Conservation (phyloP, 1,139 yeast genomes). For the Saccharomyces hybrid region DNA sequence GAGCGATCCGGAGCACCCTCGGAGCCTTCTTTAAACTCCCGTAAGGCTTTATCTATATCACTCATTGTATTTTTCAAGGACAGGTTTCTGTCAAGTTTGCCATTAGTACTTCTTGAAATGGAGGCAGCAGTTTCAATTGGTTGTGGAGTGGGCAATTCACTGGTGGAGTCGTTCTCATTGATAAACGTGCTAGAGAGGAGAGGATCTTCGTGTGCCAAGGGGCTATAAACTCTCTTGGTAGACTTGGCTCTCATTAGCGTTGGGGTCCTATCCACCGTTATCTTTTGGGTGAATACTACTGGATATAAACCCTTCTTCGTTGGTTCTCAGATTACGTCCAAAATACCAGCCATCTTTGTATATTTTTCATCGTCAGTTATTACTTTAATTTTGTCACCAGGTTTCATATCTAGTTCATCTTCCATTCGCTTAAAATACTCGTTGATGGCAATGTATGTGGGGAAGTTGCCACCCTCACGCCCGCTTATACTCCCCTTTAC, state of each 20-base stretch:
- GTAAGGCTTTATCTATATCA: conserved; percentile 79
- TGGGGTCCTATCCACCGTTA: conserved; percentile 36
- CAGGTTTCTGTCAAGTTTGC: conserved; percentile 14
- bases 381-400: conserved; percentile 88
- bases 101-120: conserved; percentile 5
- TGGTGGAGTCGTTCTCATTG: conserved; percentile 10
- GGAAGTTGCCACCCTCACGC: conserved; percentile 9
- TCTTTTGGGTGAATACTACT: conserved; percentile 64
- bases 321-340: conserved; percentile 72
- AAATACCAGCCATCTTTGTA: conserved; percentile 97
- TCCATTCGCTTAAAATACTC: conserved; percentile 82
- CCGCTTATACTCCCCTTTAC: background rate
- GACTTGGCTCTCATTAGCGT: conserved; percentile 44
- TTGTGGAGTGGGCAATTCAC: conserved; percentile 22
- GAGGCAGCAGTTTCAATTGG: conserved; percentile 21
- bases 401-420: conserved; percentile 73
- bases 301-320: conserved; percentile 89
- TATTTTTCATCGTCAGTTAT: conserved; percentile 85
- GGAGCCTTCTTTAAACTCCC: conserved; percentile 47
- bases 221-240: conserved; percentile 14
- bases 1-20: conserved; percentile 3
- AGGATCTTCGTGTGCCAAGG: conserved; percentile 7
- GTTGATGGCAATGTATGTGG: conserved; percentile 58
- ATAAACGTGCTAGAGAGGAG: conserved; percentile 5
- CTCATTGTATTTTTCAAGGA: conserved; percentile 55